Conservation (phyloP, 1,284 basidiomycete species). For the Trichosporon sp. region DNA sequence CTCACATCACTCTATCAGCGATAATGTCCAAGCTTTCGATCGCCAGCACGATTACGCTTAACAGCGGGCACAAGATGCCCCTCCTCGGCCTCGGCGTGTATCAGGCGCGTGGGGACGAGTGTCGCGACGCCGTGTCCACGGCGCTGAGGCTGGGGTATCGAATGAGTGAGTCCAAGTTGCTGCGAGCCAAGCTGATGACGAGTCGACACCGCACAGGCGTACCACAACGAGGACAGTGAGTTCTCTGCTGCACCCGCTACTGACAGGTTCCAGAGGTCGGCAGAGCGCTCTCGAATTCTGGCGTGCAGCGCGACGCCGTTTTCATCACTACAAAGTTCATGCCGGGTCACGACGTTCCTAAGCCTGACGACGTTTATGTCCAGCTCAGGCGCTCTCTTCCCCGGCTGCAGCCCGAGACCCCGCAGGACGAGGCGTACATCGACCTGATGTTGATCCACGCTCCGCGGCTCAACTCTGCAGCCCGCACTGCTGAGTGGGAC, state of each 20-base stretch:
- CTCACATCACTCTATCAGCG: conserved; percentile 2
- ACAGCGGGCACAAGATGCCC: conserved; percentile 62
- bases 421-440: conserved; percentile 61
- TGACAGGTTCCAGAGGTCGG: conserved; percentile 40
- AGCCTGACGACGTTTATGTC: conserved; percentile 54
- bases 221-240: conserved; percentile 78
- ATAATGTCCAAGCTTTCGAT: conserved; percentile 33
- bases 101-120: conserved; percentile 65
- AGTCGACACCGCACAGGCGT: conserved; percentile 64
- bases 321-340: conserved; percentile 66
- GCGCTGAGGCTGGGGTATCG: conserved; percentile 76
- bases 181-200: conserved; percentile 28
- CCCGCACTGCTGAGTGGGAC: conserved; percentile 45
- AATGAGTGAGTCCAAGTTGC: conserved; percentile 54
- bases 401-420: conserved; percentile 30
- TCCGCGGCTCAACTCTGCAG: conserved; percentile 40
- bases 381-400: conserved; percentile 34
- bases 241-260: conserved; percentile 39
- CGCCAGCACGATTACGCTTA: conserved; percentile 45
- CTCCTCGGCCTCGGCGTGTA: conserved; percentile 81
- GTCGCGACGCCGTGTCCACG: conserved; percentile 64
- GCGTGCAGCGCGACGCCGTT: conserved; percentile 44
- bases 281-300: conserved; percentile 31
- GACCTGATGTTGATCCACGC: conserved; percentile 76
- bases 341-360: conserved; percentile 60